phyloP scores from a whole-genome alignment of 2,329 filamentous ascomycete genomes.

The Xylariaceae sp. region DNA sequence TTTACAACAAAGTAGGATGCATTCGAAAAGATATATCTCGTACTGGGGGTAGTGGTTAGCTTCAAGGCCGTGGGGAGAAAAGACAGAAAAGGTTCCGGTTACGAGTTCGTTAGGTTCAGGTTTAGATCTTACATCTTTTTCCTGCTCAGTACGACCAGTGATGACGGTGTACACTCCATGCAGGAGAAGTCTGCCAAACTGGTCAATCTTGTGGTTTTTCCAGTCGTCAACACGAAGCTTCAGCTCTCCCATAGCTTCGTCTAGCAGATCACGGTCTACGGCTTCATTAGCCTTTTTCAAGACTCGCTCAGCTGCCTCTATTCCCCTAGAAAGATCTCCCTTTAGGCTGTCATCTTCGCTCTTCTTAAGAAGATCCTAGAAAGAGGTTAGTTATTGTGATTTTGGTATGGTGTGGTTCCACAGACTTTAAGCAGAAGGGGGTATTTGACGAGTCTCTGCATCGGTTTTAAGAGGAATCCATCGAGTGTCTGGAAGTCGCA shows the following conservation, averaged over 20 bases:
- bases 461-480: slow-evolving; percentile 91
- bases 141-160: slow-evolving; percentile 83
- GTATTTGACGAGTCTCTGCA: slow-evolving; percentile 93
- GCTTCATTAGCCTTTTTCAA: slow-evolving; percentile 84
- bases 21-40: slow-evolving; percentile 95
- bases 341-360: slow-evolving; percentile 68
- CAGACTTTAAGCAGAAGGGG: slow-evolving; percentile 79
- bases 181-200: slow-evolving; percentile 84
- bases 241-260: slow-evolving; percentile 79
- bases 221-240: slow-evolving; percentile 86
- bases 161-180: slow-evolving; percentile 90
- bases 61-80: slow-evolving; percentile 12
- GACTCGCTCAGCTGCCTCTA: slow-evolving; percentile 76
- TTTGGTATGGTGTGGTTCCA: slow-evolving; percentile 1
- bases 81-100: slow-evolving; percentile 30
- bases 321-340: slow-evolving; percentile 69
- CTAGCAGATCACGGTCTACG: slow-evolving; percentile 80
- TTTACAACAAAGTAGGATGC: slow-evolving; percentile 94
- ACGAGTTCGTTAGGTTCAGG: too few relatives aligned
- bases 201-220: slow-evolving; percentile 87
- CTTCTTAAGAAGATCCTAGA: slow-evolving; percentile 77
- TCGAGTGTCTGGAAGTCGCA: slow-evolving; percentile 83
- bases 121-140: slow-evolving; percentile 79
- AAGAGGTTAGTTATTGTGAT: slow-evolving; percentile 24
- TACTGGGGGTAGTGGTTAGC: slow-evolving; percentile 55